Conservation (phyloP, 495 filamentous ascomycete genomes). For the Chaetomium tenue region DNA sequence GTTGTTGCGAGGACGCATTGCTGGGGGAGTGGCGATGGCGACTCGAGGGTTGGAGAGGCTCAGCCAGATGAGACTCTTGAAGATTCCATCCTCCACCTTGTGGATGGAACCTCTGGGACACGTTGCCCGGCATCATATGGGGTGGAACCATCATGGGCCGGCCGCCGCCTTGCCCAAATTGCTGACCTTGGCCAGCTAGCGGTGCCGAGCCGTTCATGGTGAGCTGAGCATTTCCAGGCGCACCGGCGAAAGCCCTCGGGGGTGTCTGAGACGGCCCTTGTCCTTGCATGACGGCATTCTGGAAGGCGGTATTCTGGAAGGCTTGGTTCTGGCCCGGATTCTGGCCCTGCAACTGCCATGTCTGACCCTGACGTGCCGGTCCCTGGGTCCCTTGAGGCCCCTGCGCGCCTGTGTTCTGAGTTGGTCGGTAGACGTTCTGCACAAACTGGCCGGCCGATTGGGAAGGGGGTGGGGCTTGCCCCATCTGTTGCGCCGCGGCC, state of each 20-base stretch:
- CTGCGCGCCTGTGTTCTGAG: conserved; percentile 22
- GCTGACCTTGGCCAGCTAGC: conserved; percentile 19
- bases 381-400: conserved; percentile 12
- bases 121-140: conserved; percentile 30
- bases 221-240: conserved; percentile 20
- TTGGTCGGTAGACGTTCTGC: conserved; percentile 35
- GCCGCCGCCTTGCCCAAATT: conserved; percentile 18
- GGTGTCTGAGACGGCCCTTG: conserved; percentile 19
- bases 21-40: conserved; percentile 39
- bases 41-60: conserved; percentile 44
- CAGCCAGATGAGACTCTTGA: conserved; percentile 46
- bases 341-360: conserved; percentile 27
- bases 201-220: conserved; percentile 20
- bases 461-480: conserved; percentile 21
- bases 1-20: conserved; percentile 33
- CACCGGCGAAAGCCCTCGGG: conserved; percentile 19
- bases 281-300: conserved; percentile 20
- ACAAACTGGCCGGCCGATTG: conserved; percentile 22
- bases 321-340: conserved; percentile 14
- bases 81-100: conserved; percentile 42
- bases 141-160: conserved; percentile 25
- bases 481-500: conserved; percentile 10
- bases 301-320: conserved; percentile 17
- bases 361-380: conserved; percentile 18
- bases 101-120: conserved; percentile 31